Evolutionary conservation across 768 basidiomycete species (phyloP).

Genomic region (Rhizopogon vinicolor): DNA sequence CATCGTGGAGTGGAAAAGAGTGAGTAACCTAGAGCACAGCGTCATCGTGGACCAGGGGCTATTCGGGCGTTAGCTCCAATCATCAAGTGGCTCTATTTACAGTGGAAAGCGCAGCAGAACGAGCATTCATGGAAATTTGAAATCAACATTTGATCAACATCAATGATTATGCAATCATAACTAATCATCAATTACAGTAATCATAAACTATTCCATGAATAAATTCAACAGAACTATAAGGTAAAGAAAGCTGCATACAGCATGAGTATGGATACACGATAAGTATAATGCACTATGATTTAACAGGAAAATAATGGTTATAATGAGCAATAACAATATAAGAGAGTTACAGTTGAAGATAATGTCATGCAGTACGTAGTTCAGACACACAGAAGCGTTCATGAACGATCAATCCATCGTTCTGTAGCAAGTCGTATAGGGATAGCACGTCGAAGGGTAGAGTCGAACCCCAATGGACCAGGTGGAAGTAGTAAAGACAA

Average conservation of each 20-base stretch:
- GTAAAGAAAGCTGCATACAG: neutral
- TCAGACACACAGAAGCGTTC: conserved; percentile 1
- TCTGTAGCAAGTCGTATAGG: conserved; percentile 64
- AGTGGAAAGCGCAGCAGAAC: too few species aligned
- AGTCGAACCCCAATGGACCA: conserved; percentile 28
- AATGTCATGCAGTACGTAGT: neutral
- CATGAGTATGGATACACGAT: neutral
- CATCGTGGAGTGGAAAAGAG: neutral
- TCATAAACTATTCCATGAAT: too few species aligned
- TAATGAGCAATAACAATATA: neutral
- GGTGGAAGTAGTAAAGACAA: conserved; percentile 39
- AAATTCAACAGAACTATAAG: neutral
- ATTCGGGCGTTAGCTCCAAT: too few species aligned
- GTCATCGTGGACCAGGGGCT: neutral
- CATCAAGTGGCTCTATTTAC: too few species aligned
- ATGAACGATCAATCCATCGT: conserved; percentile 34
- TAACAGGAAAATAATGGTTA: neutral
- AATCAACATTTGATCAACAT: too few species aligned
- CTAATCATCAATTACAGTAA: too few species aligned
- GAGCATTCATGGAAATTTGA: too few species aligned
- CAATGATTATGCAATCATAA: too few species aligned
- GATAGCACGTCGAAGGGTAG: conserved; percentile 40
- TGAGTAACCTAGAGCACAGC: neutral
- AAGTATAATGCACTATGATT: neutral
- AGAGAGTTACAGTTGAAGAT: neutral